Conservation (phyloP, 352 stramenopile species). For the Pythium oligandrum region DNA sequence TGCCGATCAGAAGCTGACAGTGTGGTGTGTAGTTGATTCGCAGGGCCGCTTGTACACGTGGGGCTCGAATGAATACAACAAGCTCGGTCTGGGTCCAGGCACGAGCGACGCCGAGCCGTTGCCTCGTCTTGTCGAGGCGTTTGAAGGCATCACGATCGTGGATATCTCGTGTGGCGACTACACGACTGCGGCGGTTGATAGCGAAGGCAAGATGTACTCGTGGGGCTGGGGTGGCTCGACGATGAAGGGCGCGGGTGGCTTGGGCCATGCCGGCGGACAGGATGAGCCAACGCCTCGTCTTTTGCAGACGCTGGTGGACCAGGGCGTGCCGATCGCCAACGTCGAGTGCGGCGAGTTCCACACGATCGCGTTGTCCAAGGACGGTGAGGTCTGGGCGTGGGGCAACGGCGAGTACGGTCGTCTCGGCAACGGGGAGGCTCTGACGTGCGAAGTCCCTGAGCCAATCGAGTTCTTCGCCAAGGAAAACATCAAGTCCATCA, state of each 20-base stretch:
- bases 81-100: conserved; percentile 54
- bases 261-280: conserved; percentile 70
- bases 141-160: conserved; percentile 70
- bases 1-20: background rate
- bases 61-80: conserved; percentile 90
- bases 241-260: conserved; percentile 70
- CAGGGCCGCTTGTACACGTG: conserved; percentile 68
- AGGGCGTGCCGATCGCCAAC: conserved; percentile 66
- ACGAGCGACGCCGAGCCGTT: conserved; percentile 44
- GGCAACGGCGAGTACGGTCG: conserved; percentile 90
- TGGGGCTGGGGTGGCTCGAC: conserved; percentile 88
- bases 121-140: conserved; percentile 58
- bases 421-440: conserved; percentile 86
- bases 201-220: conserved; percentile 85
- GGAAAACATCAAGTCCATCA: conserved; percentile 62
- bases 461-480: conserved; percentile 83
- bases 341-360: conserved; percentile 87
- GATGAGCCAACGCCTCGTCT: conserved; percentile 70
- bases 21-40: conserved; percentile 46
- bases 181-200: conserved; percentile 84
- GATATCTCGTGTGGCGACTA: conserved; percentile 84
- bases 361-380: conserved; percentile 82
- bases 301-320: conserved; percentile 66
- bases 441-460: conserved; percentile 76
- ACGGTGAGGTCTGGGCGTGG: conserved; percentile 91